Evolutionary conservation across 805 yeast genomes (phyloP), one percentile per base, ranked within the genome.

Genomic region (Zygoascus tannicola): DNA sequence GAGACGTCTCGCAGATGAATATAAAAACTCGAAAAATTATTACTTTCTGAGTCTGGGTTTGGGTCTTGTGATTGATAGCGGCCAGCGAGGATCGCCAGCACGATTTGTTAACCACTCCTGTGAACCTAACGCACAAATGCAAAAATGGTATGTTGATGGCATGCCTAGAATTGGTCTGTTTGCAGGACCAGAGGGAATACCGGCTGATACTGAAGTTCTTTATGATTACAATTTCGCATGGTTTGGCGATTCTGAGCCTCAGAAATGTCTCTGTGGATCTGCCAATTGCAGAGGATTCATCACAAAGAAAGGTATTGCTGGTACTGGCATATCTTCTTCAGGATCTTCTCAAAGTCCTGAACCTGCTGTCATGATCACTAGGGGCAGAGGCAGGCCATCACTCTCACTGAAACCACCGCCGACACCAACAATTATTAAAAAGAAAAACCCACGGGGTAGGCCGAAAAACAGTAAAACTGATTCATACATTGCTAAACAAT

Each of bases 31-130:
- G 1, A 37, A 47, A 22, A 56, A 68, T 43, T 71, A 61, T 48
- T 70, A 70, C 53, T 66, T 68, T 50, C 54, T 73, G 38, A 62
- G 68, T 49, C 56, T 71, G 32, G 70, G 69, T 19, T 61, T 65
- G 40, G 69, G 71, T 7, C 56, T 62, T 16, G 67, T 69, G 18
- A 68, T 73, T 41, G 75, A 71, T 52, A 64, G 70, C 32, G 69
- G 70, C 10, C 60, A 52, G 14, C 58, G 65, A 39, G 77, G 78
- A 0, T 69, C 75, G 3, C 64, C 65, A 22, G 77, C 77, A 0
- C 56, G 76, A 32, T 73, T 70, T 55, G 74, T 69, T 22, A 73
- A 72, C 54, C 78, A 73, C 49, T 69, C 75, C 14, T 70, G 75
- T 52, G 53, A 56, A 41, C 76, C 77, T 39, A 73, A 73, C 44